A percentile compares a stretch with the other conserved stretches of the same genome.
Conservation (phyloP, 2,329 filamentous ascomycete species). For the Colletotrichum sp. region DNA sequence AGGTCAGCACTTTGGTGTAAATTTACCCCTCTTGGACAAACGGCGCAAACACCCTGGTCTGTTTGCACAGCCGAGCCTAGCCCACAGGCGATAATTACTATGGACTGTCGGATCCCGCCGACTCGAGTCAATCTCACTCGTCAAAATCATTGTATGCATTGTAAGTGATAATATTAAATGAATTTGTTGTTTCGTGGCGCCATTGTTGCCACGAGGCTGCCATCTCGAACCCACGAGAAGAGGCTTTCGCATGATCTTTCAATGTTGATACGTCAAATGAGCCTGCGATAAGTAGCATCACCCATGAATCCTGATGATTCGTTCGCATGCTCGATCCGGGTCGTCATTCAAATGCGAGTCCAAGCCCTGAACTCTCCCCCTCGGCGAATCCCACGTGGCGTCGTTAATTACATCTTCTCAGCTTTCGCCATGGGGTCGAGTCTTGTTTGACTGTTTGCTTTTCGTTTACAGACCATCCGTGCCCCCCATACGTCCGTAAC, state of each 20-base stretch:
- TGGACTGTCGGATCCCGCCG: background rate
- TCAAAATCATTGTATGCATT: background rate
- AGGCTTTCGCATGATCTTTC: background rate
- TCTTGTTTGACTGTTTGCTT: background rate
- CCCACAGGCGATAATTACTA: background rate
- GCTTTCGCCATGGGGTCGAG: background rate
- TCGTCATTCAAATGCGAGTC: background rate
- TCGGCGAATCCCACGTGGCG: background rate
- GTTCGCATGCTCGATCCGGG: background rate
- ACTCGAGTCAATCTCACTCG: background rate
- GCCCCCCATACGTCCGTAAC: background rate
- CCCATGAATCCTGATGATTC: background rate
- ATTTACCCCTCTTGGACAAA: background rate
- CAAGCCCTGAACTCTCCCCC: too few relatives aligned
- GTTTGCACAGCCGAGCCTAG: background rate
- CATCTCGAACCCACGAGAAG: background rate
- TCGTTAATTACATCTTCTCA: background rate
- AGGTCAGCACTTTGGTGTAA: background rate
- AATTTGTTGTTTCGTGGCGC: background rate
- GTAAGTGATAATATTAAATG: background rate
- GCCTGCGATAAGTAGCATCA: background rate
- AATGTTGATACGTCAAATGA: background rate
- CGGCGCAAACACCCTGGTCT: background rate
- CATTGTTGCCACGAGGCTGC: background rate
- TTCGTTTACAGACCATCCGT: background rate